Evolutionary conservation across 2,329 filamentous ascomycete species (phyloP).

Genomic region (Cercospora zeina): DNA sequence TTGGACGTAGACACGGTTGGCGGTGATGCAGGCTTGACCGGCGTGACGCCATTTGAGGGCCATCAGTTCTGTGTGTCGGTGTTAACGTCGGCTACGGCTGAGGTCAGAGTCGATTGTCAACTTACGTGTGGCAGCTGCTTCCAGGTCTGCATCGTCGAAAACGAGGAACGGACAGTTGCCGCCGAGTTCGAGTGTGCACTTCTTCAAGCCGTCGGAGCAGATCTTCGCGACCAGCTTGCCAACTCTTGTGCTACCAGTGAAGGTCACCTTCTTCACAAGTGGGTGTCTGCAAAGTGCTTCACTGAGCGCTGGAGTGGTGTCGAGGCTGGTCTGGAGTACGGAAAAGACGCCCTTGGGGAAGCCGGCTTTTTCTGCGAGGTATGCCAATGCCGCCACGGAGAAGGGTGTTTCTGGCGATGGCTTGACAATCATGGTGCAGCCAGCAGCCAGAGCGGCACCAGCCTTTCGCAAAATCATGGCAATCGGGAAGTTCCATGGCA

Average conservation of each 20-base stretch:
- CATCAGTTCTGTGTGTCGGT: slow-evolving; percentile 42
- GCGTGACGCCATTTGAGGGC: slow-evolving; percentile 60
- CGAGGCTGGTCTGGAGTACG: slow-evolving; percentile 60
- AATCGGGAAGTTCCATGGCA: slow-evolving; percentile 66
- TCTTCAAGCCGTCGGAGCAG: slow-evolving; percentile 63
- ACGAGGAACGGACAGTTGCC: slow-evolving; percentile 66
- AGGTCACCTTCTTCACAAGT: slow-evolving; percentile 62
- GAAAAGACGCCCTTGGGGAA: slow-evolving; percentile 62
- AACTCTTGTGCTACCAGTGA: slow-evolving; percentile 61
- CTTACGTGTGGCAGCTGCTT: slow-evolving; percentile 55
- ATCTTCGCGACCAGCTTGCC: slow-evolving; percentile 63
- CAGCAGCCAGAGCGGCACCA: slow-evolving; percentile 67
- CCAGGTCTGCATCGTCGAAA: slow-evolving; percentile 64
- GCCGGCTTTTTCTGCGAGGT: slow-evolving; percentile 56
- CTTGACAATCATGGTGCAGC: slow-evolving; percentile 72
- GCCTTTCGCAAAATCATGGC: slow-evolving; percentile 66
- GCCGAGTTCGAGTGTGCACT: slow-evolving; percentile 64
- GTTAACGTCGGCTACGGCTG: slow-evolving; percentile 9
- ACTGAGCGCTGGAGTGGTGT: slow-evolving; percentile 56
- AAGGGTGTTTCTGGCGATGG: slow-evolving; percentile 68
- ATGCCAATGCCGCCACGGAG: slow-evolving; percentile 56
- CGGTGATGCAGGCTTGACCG: slow-evolving; percentile 65
- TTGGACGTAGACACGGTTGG: slow-evolving; percentile 67
- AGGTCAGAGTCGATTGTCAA: neutral
- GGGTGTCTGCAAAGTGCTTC: slow-evolving; percentile 59